Evolutionary conservation across 306 rosid genomes (phyloP), one percentile per base, ranked within the genome.

Genomic region (Datisca glomerata): DNA sequence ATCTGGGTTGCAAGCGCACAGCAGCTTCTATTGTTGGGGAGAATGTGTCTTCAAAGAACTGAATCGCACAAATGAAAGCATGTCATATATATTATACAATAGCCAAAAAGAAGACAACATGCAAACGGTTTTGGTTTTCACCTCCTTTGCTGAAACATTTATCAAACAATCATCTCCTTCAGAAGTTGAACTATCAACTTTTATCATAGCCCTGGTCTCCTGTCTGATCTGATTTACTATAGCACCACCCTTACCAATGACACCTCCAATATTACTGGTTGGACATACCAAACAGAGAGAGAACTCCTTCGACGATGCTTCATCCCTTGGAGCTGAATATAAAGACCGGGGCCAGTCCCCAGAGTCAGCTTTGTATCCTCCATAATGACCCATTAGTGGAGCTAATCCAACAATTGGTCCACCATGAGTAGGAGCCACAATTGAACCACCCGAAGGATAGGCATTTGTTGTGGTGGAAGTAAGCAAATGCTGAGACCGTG

Each of bases 201-300:
- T 91, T 37, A 91, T 78, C 16, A 67, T 73, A 56, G 98, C 98
- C 24, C 86, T 87, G 12, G 98, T 70, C 1, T 91, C 96, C 73
- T 91, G 95, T 64, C 98, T 75, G 52, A 91, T 78, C 66, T 91
- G 98, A 71, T 91, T 91, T 51, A 91, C 84, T 41, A 91, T 66
- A 20, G 13, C 66, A 59, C 98, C 98, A 51, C 98, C 98, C 74
- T 91, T 91, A 48, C 98, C 98, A 60, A 91, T 91, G 56, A 91
- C 98, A 9, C 98, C 93, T 20, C 98, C 98, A 55, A 84, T 75
- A 66, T 84, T 91, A 20, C 67, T 81, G 33, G 70, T 84, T 17
- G 96, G 98, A 55, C 98, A 91, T 56, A 91, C 61, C 67, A 91
- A 47, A 18, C 81, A 94, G 57, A 80, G 65, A 40, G 91, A 74